phyloP scores from a whole-genome alignment of 2,329 filamentous ascomycete species.

The Dendryphion nanum region DNA sequence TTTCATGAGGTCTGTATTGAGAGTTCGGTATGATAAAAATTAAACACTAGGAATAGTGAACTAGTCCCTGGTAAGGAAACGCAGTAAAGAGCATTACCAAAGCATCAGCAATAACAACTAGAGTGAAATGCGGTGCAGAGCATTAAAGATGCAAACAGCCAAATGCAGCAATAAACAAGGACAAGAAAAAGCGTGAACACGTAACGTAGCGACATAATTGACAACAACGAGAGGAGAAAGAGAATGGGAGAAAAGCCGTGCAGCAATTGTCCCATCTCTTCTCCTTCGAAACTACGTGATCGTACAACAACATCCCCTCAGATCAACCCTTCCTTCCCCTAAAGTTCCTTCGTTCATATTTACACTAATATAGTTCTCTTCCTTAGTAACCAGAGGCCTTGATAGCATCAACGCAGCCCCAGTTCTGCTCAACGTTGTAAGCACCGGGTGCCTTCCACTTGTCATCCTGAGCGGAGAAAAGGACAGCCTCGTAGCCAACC shows the following conservation, averaged over 20 bases:
- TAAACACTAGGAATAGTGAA: too few species aligned
- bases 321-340: too few species aligned
- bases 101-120: too few species aligned
- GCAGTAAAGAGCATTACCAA: too few species aligned
- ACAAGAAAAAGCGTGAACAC: slow-evolving; percentile 18
- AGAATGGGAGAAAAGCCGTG: background rate
- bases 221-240: background rate
- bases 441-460: slow-evolving; percentile 72
- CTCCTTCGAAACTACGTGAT: too few species aligned
- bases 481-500: slow-evolving; percentile 67
- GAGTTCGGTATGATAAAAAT: too few species aligned
- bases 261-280: too few species aligned
- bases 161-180: slow-evolving; percentile 4
- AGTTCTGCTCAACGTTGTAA: slow-evolving; percentile 76
- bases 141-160: too few species aligned
- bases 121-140: too few species aligned
- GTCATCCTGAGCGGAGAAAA: slow-evolving; percentile 82
- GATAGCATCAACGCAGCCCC: slow-evolving; percentile 65
- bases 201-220: slow-evolving; percentile 14
- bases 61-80: too few species aligned
- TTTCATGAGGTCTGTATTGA: too few species aligned
- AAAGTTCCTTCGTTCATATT: background rate
- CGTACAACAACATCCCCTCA: too few species aligned
- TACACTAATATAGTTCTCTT: background rate
- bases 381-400: background rate